phyloP scores from a whole-genome alignment of 1,284 basidiomycete species.

The Ganoderma resinaceum region DNA sequence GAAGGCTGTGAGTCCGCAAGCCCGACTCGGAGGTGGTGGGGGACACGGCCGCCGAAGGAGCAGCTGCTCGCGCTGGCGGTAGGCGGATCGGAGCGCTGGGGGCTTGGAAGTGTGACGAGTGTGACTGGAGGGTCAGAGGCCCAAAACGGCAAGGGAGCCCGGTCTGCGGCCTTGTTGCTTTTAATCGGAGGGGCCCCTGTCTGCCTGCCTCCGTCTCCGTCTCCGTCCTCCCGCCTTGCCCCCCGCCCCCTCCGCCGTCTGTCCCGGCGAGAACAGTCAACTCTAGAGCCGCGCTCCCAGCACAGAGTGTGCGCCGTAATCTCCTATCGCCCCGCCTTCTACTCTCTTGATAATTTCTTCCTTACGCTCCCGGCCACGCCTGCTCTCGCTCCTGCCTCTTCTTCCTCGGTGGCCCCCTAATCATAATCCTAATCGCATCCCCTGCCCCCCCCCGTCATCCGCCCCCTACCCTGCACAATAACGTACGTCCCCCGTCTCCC shows the following conservation, averaged over 20 bases:
- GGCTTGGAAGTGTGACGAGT: neutral
- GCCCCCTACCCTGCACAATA: slow-evolving; percentile 11
- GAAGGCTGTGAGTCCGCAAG: neutral
- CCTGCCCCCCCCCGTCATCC: neutral
- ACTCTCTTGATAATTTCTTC: slow-evolving; percentile 12
- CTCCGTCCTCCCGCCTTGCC: slow-evolving; percentile 3
- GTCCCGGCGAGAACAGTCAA: slow-evolving; percentile 5
- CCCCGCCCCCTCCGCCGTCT: slow-evolving; percentile 13
- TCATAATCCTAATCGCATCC: slow-evolving; percentile 11
- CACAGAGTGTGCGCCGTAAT: slow-evolving; percentile 19
- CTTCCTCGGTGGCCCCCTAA: slow-evolving; percentile 6
- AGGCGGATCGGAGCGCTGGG: neutral
- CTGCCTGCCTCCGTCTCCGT: slow-evolving; percentile 5
- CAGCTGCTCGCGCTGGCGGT: neutral
- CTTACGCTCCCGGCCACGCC: slow-evolving; percentile 2
- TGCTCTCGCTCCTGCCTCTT: slow-evolving; percentile 2
- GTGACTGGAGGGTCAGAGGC: neutral
- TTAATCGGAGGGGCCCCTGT: slow-evolving; percentile 6
- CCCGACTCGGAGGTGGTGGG: neutral
- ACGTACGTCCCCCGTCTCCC: slow-evolving; percentile 11
- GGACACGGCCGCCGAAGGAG: neutral
- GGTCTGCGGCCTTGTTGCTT: slow-evolving; percentile 2
- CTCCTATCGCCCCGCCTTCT: slow-evolving; percentile 7
- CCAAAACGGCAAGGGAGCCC: slow-evolving; percentile 7
- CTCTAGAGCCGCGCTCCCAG: slow-evolving; percentile 20